Evolutionary conservation across 2,329 filamentous ascomycete species (phyloP).

Genomic region (Esteya vermicola): DNA sequence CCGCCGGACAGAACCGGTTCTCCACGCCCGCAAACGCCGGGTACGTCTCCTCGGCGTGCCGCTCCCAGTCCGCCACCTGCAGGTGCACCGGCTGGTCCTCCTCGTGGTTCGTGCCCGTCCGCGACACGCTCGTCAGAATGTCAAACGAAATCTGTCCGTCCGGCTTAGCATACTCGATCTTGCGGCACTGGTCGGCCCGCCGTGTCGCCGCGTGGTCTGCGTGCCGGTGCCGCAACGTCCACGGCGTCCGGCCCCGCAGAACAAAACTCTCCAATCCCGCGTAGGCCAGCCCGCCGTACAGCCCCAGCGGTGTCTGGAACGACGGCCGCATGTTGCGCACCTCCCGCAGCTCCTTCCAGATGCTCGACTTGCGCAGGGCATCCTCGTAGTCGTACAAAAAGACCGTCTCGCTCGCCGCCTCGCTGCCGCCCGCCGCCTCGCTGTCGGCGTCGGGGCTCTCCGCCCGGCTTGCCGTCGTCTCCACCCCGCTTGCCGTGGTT

Average conservation of each 20-base stretch:
- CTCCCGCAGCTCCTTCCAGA: conserved; percentile 89
- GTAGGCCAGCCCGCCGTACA: conserved; percentile 84
- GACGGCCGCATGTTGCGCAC: conserved; percentile 96
- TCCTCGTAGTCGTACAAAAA: conserved; percentile 96
- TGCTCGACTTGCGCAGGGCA: conserved; percentile 65
- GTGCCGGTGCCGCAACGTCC: conserved; percentile 78
- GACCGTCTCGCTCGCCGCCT: conserved; percentile 39
- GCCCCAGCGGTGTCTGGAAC: conserved; percentile 74
- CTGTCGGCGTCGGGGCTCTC: too few relatives aligned
- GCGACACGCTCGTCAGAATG: conserved; percentile 85
- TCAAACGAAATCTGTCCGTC: conserved; percentile 93
- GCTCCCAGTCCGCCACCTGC: conserved; percentile 90
- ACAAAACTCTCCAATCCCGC: conserved; percentile 86
- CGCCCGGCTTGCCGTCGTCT: background rate
- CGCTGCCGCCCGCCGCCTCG: too few relatives aligned
- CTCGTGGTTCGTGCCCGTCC: conserved; percentile 95
- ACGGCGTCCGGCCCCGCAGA: conserved; percentile 72
- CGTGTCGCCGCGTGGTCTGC: conserved; percentile 70
- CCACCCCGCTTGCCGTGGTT: background rate
- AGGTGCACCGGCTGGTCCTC: conserved; percentile 96
- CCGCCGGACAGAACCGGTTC: conserved; percentile 92
- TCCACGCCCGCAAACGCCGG: conserved; percentile 85
- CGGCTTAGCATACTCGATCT: conserved; percentile 95
- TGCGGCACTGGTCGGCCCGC: conserved; percentile 60
- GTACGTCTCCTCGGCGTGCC: conserved; percentile 70